Evolutionary conservation across 768 basidiomycete genomes (phyloP), one percentile per base, ranked within the genome.

Genomic region (Nidula microcarpa): DNA sequence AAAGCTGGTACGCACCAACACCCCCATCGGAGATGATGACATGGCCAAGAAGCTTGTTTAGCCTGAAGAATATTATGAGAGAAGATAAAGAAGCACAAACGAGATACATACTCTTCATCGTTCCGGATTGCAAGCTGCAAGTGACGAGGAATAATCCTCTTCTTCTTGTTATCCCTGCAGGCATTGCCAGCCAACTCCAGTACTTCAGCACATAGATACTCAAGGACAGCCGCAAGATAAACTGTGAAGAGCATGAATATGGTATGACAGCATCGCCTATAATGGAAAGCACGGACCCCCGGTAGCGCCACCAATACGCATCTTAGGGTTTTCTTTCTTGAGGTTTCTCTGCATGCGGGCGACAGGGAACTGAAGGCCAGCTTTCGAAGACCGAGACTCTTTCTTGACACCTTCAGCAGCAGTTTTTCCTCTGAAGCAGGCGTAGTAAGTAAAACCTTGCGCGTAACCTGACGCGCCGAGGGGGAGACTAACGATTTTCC

Each of bases 191-290:
- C 89, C 44, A 93, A 76, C 69, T 94, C 91, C 50, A 93, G 80
- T 62, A 94, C 85, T 69, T 94, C 92, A 32, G 91, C 92, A 5
- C 85, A 81, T 36, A 94, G 80, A 68, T 94, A 94, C 69, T 94
- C 92, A 30, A 94, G 79, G 51, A 93, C 91, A 49, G 89, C 89
- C 53, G 90, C 85, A 53, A 91, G 81, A 70, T 91, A 92, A 48
- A 91, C 91, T 86, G 53, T 16, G 13, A 1, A 32, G 5, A 14
- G 5, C 11, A n/a, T n/a, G 13, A 23, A n/a, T 14, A 14, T 3
- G 10, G 23, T 46, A 51, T 11, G 34, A 50, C 2, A 53, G 49
- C 33, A 54, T 49, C 33, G 18, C 23, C 23, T 14, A 17, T 48
- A 13, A 35, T 46, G 18, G 5, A 9, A 1, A 4, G 4, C 7